Conservation (phyloP, 164 flowering plant species). For the Annona squamosa region DNA sequence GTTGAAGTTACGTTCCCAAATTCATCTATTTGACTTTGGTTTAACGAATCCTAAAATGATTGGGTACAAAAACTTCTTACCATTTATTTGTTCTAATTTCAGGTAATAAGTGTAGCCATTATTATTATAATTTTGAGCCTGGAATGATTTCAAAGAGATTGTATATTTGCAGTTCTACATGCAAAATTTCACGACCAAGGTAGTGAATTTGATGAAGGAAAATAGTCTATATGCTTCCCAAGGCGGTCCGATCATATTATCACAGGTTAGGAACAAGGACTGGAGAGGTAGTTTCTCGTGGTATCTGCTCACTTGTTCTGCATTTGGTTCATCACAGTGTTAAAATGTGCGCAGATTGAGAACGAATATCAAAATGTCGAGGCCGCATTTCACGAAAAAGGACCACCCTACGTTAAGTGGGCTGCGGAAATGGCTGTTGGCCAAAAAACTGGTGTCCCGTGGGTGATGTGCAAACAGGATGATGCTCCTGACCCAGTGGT, state of each 20-base stretch:
- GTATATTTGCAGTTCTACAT: constrained; percentile 43
- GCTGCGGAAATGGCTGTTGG: constrained; percentile 77
- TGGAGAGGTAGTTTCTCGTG: neutral
- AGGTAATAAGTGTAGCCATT: no score
- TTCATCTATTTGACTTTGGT: no score
- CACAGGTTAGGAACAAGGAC: constrained; percentile 50
- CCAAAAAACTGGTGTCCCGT: constrained; percentile 73
- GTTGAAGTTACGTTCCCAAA: no score
- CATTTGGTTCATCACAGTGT: neutral
- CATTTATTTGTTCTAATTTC: no score
- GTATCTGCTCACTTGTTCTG: neutral
- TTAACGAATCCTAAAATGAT: no score
- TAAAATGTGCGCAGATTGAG: constrained; percentile 47
- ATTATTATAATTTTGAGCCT: no score
- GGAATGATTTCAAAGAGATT: no score
- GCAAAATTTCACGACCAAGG: constrained; percentile 58
- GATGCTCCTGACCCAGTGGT: constrained; percentile 97
- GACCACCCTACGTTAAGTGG: constrained; percentile 64
- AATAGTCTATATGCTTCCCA: constrained; percentile 73
- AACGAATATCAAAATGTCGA: constrained; percentile 66
- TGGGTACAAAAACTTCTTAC: no score
- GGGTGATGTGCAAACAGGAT: constrained; percentile 88
- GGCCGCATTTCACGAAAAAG: constrained; percentile 36
- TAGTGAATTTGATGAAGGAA: constrained; percentile 71
- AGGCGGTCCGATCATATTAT: constrained; percentile 93